These are phyloP conservation scores for Pleurotus eryngii DNA, from an alignment of 768 basidiomycete species.

Conservation along the genomic window DNA sequence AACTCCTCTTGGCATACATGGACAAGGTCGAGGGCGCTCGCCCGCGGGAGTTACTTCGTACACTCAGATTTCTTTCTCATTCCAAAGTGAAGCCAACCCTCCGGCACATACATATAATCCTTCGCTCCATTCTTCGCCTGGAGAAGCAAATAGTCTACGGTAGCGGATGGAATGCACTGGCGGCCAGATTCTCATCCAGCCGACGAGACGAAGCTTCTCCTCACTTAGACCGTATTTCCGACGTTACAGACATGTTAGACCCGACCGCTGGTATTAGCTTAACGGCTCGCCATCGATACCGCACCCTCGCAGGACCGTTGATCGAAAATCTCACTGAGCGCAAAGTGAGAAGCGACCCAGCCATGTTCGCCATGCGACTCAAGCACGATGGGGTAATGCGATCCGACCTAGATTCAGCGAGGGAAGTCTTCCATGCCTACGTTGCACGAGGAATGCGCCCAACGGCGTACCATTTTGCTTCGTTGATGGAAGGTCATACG, in stretches of 20 bases:
- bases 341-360: conserved; percentile 50
- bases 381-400: conserved; percentile 55
- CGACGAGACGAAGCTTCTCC: conserved; percentile 13
- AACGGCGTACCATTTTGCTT: conserved; percentile 67
- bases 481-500: conserved; percentile 75
- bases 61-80: conserved; percentile 46
- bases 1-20: conserved; percentile 54
- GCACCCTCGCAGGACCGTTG: conserved; percentile 35
- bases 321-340: conserved; percentile 44
- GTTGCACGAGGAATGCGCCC: conserved; percentile 68
- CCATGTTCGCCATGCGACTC: conserved; percentile 60
- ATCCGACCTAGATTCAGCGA: conserved; percentile 47
- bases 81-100: conserved; percentile 42
- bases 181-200: conserved; percentile 35
- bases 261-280: conserved; percentile 45
- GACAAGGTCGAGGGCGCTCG: conserved; percentile 36
- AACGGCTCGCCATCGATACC: conserved; percentile 25
- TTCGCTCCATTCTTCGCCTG: conserved; percentile 48
- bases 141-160: conserved; percentile 46
- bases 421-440: conserved; percentile 54
- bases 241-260: conserved; percentile 35
- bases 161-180: conserved; percentile 43
- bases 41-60: conserved; percentile 43
- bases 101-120: conserved; percentile 52
- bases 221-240: conserved; percentile 19